Evolutionary conservation across 2,329 filamentous ascomycete genomes (phyloP).

Genomic region (Fonsecaea monophora): DNA sequence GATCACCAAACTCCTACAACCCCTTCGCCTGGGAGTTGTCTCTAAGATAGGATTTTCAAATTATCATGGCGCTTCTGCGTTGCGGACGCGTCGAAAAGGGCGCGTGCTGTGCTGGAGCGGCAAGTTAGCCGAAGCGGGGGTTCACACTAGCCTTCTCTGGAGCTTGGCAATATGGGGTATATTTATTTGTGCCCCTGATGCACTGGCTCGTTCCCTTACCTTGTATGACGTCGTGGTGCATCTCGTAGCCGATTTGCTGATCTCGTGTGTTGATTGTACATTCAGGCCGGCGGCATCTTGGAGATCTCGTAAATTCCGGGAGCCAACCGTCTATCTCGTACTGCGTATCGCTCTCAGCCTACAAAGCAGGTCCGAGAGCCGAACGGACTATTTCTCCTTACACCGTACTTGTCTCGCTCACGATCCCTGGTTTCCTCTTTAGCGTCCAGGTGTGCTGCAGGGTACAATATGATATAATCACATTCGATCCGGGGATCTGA

Average conservation of each 20-base stretch:
- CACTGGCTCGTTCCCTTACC: background rate
- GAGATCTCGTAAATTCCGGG: background rate
- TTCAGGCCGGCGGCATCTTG: background rate
- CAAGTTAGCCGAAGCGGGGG: conserved; percentile 1
- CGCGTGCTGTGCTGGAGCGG: background rate
- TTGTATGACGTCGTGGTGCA: conserved; percentile 1
- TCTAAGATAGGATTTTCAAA: background rate
- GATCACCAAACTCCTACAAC: background rate
- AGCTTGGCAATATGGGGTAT: background rate
- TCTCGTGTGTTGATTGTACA: background rate
- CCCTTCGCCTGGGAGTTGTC: background rate
- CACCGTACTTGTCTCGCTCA: background rate
- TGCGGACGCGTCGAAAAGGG: background rate
- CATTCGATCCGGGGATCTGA: background rate
- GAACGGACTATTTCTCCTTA: background rate
- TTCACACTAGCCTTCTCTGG: background rate
- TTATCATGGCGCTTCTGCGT: background rate
- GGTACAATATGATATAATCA: background rate
- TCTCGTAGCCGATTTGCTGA: background rate
- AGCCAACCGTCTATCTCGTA: background rate
- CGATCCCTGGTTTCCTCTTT: background rate
- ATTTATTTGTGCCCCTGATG: background rate
- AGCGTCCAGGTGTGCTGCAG: background rate
- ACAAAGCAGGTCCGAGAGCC: background rate
- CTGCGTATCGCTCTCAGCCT: background rate